Evolutionary conservation across 202 grass and related monocot genomes (phyloP), one percentile per base, ranked within the genome.

Genomic region (Sporobolus alterniflorus): DNA sequence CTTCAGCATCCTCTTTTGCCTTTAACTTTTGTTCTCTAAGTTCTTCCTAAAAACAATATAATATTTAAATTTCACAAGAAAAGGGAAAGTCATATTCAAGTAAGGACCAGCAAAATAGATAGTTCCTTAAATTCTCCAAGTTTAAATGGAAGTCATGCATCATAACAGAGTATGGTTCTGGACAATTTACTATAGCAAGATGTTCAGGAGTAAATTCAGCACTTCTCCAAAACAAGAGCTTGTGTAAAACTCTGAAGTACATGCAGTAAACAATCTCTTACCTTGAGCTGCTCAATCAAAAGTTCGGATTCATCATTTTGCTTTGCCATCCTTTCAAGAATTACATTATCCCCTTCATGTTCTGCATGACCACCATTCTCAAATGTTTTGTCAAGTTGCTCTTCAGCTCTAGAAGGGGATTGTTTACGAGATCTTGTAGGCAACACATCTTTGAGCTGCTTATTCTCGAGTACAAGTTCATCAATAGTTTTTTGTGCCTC

Each of bases 1-100:
- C 96, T 84, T 98, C 96, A 16, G 91, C 88, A 76, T 98, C 96
- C 83, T 98, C 96, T 81, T 98, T 98, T 69, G 96, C 96, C 77
- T 88, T 98, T 36, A 87, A 64, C 78, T 95, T 98, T 69, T 95
- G 90, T 84, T 93, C 85, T 87, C 83, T 87, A 85, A 98, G 89
- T 68, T 98, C 92, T 92, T 93, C 92, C 96, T 98, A 85, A 67
- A 54, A 86, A 85, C 63, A 79, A 28, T 47, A 89, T 16, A 60
- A 60, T 22, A 60, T 14, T 75, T 63, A 29, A 10, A 57, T 80
- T 55, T 71, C 54, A 76, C 44, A 41, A 76, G 40, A 15, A 64
- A 50, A 63, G 14, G 11, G 14, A 60, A 72, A 64, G 4, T 7
- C 50, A 12, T 76, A 31, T 29, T 76, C 28, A 85, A 71, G 33